These are phyloP conservation scores for Stachybotrys elegans DNA, from an alignment of 2,329 filamentous ascomycete species.

Conservation along the genomic window DNA sequence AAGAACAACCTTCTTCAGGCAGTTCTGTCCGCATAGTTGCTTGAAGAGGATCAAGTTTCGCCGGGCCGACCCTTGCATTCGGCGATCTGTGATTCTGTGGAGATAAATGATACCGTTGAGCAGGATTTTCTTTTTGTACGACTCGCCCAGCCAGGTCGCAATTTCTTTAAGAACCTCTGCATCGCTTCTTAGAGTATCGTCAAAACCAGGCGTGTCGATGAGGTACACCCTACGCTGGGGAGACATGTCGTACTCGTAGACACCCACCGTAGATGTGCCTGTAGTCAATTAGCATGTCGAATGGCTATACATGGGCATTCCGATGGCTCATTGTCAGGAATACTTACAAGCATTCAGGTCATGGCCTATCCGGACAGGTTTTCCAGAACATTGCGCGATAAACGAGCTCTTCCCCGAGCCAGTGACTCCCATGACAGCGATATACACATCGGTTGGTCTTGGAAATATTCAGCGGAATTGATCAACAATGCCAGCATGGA, in stretches of 20 bases:
- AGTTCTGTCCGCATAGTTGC: slow-evolving; percentile 8
- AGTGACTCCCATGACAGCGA: slow-evolving; percentile 15
- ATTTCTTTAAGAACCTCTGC: slow-evolving; percentile 33
- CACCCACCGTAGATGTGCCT: not conserved
- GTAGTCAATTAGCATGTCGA: not conserved
- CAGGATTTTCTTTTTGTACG: slow-evolving; percentile 13
- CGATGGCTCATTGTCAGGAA: slow-evolving; percentile 4
- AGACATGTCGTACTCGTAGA: slow-evolving; percentile 4
- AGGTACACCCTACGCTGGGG: slow-evolving; percentile 14
- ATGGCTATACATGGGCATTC: not conserved
- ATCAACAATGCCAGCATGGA: not conserved
- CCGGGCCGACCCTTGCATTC: slow-evolving; percentile 11
- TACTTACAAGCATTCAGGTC: slow-evolving; percentile 10
- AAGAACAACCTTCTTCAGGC: not conserved
- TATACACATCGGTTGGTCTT: not conserved
- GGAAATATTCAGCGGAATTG: not conserved
- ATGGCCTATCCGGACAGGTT: slow-evolving; percentile 15
- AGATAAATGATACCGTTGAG: slow-evolving; percentile 14
- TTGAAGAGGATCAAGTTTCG: slow-evolving; percentile 9
- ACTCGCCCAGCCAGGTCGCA: slow-evolving; percentile 22
- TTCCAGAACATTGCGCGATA: slow-evolving; percentile 16
- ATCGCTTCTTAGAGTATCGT: slow-evolving; percentile 33
- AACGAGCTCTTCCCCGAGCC: slow-evolving; percentile 25
- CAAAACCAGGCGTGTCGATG: slow-evolving; percentile 39
- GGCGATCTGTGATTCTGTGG: slow-evolving; percentile 9